Evolutionary conservation across 1,284 basidiomycete species (phyloP).

Genomic region (Butyriboletus regius): DNA sequence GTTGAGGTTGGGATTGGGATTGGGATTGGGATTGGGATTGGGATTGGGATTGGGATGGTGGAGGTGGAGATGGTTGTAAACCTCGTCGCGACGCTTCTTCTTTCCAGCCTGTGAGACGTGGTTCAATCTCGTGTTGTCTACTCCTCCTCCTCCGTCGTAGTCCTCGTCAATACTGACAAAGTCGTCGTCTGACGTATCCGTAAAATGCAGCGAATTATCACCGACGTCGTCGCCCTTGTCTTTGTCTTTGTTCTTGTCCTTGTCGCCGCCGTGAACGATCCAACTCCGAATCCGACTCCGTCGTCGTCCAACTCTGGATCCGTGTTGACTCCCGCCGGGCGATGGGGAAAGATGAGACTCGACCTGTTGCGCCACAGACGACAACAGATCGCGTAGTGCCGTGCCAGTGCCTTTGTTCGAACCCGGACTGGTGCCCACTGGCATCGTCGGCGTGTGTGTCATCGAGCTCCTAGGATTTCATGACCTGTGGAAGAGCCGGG

Average conservation of each 20-base stretch:
- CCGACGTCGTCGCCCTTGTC: not conserved
- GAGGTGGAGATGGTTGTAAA: not conserved
- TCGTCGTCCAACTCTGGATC: conserved; percentile 6
- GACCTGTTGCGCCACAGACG: conserved; percentile 23
- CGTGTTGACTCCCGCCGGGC: not conserved
- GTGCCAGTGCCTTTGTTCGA: not conserved
- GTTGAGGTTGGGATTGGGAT: not conserved
- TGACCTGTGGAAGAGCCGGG: not conserved
- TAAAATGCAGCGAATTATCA: conserved; percentile 18
- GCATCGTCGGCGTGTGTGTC: conserved; percentile 1
- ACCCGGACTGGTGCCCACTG: not conserved
- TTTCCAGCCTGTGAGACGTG: not conserved
- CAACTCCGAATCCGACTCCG: conserved; percentile 15
- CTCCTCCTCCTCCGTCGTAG: not conserved
- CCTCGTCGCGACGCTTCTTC: not conserved
- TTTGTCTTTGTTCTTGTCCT: conserved; percentile 3
- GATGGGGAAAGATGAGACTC: conserved; percentile 18
- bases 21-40: too few species aligned
- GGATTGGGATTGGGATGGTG: too few species aligned
- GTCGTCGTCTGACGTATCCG: conserved; percentile 14
- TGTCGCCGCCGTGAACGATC: conserved; percentile 11
- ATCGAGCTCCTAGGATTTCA: not conserved
- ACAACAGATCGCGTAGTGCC: conserved; percentile 17
- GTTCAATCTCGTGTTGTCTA: not conserved
- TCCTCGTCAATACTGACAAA: not conserved